Evolutionary conservation across 2,329 filamentous ascomycete species (phyloP), one percentile per base, ranked within the genome.

Genomic region (Penicillium sp.): DNA sequence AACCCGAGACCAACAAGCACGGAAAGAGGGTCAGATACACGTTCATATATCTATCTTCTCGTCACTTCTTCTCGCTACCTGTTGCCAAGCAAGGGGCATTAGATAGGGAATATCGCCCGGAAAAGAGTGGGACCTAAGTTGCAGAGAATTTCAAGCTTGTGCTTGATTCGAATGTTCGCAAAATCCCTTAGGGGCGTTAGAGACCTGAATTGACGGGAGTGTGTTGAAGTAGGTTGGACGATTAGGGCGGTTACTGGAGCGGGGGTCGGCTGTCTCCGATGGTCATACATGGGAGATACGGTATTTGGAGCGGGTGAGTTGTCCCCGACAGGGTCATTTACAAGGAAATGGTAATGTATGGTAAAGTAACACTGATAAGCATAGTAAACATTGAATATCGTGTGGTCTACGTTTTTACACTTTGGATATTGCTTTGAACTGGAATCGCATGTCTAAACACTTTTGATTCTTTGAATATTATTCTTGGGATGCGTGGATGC

Each of bases 221-320:
- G 10, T 20, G 16, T 24, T 24, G 44, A n/a, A 24, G 49, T 26
- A 11, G 18, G 16, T 18, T 24, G 49, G 20, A 39, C 29, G 38
- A 44, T 42, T 32, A 24, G 26, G 29, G 29, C 14, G 18, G 7
- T 14, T 18, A 24, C 14, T 32, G 24, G 47, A 10, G 53, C 65
- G 62, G 64, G 49, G 45, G 46, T 59, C 68, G 67, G 67, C 67
- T 53, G 51, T 49, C 61, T 66, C 68, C 68, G 67, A 65, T 61
- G n/a, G 10, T 5, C 9, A 11, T 52, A 29, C 46, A 18, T 2
- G 4, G 22, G 11, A 7, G 14, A 34, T 37, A 49, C 43, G 20
- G 45, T 52, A 53, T 43, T 50, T 26, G 35, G 22, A 24, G 20
- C 29, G 31, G 47, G 20, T 45, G 49, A 45, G 38, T 44, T 51